Evolutionary conservation across 768 basidiomycete genomes (phyloP), one percentile per base, ranked within the genome.

Genomic region (Kwoniella sp.): DNA sequence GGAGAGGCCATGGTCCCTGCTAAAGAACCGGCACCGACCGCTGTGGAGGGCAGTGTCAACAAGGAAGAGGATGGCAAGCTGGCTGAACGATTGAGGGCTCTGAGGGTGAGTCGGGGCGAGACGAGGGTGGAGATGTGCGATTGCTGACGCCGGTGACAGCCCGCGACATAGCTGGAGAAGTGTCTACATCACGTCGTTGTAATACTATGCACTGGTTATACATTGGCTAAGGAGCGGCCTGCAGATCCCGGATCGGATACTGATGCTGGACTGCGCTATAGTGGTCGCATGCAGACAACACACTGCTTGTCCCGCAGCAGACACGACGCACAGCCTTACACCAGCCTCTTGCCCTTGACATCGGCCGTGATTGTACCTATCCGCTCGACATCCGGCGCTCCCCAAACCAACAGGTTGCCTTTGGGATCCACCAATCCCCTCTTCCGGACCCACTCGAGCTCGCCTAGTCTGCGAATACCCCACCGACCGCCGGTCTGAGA

Each of bases 31-130:
- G 46, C 34, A 19, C 71, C 75, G 37, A 65, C 83, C 1, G 52
- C 57, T 33, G 71, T 75, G 37, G 89, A 90, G 73, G 89, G 91
- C 61, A 49, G 38, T 19, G 63, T 51, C 1, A 48, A 49, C 14
- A 53, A 51, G 17, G 74, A 75, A 54, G 74, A 74, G 57, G 74
- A 75, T 53, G 71, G 69, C 22, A 62, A 56, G 47, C 78, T 99
- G 50, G 93, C 86, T 1, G 87, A 92, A 67, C 80, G 95, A 62
- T 74, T 96, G 70, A 80, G 93, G 56, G 92, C 93, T 0, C 77
- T 98, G 59, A 78, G 91, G 60, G 65, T 67, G 57, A 59, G 65
- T 63, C 0, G 11, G 19, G 22, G 17, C 11, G 9, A 17, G 14
- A 41, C n/a, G 5, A 17, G 22, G 19, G 2, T 28, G 5, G 25